Evolutionary conservation across 1,284 basidiomycete species (phyloP).

Genomic region (Puccinia sorghi): DNA sequence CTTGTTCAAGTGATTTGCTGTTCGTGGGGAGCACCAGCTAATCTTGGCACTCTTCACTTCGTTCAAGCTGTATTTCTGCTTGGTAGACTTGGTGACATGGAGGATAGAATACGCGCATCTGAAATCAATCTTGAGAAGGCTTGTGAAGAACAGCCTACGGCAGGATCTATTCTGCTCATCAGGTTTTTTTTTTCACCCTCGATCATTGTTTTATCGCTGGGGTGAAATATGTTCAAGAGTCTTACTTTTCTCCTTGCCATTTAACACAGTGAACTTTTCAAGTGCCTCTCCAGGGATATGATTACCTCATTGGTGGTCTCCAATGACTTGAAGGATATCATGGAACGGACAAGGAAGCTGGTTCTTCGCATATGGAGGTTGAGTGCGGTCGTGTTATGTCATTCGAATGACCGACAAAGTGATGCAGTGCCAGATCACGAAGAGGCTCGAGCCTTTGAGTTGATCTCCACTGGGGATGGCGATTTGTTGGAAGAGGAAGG

Average conservation of each 20-base stretch:
- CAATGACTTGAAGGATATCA: conserved; percentile 28
- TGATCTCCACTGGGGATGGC: conserved; percentile 17
- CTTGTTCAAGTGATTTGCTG: neutral
- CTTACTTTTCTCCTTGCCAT: neutral
- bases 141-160: conserved; percentile 24
- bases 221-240: neutral
- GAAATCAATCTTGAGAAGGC: conserved; percentile 30
- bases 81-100: conserved; percentile 33
- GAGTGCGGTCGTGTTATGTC: conserved; percentile 28
- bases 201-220: neutral
- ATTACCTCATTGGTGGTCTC: conserved; percentile 29
- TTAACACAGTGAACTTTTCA: conserved; percentile 25
- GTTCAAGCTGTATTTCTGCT: conserved; percentile 32
- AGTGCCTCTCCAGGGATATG: conserved; percentile 33
- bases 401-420: neutral
- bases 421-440: conserved; percentile 43
- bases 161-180: conserved; percentile 39
- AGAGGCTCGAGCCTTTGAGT: conserved; percentile 34
- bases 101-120: conserved; percentile 24
- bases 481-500: conserved; percentile 15
- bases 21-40: neutral
- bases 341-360: conserved; percentile 11
- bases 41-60: neutral
- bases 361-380: conserved; percentile 33
- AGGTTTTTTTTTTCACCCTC: neutral